These are phyloP conservation scores for Verticillium nonalfalfae DNA, from an alignment of 2,329 filamentous ascomycete genomes.

Conservation along the genomic window DNA sequence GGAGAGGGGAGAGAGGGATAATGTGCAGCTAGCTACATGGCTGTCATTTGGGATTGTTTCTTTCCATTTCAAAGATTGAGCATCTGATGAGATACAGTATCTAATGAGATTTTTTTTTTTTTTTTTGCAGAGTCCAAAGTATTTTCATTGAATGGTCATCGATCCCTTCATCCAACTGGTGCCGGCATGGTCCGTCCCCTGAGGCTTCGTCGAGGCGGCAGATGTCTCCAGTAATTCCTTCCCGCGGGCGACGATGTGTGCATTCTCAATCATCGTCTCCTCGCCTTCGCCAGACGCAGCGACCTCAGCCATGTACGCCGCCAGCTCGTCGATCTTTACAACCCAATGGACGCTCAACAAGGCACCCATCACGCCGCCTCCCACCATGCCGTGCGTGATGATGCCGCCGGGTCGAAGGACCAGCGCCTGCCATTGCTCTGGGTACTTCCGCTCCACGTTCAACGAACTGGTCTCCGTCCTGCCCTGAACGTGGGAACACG, in stretches of 20 bases:
- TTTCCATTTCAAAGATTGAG: too few relatives aligned
- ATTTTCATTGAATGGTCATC: too few relatives aligned
- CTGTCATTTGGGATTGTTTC: too few relatives aligned
- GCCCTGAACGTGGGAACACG: slow-evolving; percentile 8
- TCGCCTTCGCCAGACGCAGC: slow-evolving; percentile 13
- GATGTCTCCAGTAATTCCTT: slow-evolving; percentile 10
- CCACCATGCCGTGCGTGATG: not conserved
- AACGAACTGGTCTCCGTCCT: slow-evolving; percentile 11
- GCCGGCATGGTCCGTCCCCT: not conserved
- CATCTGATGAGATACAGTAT: too few relatives aligned
- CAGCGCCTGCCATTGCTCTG: not conserved
- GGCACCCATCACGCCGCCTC: slow-evolving; percentile 2
- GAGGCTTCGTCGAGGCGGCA: not conserved
- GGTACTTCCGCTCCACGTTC: not conserved
- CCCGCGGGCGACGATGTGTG: slow-evolving; percentile 13
- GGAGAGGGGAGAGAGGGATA: too few relatives aligned
- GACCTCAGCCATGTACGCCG: slow-evolving; percentile 17
- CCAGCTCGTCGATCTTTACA: slow-evolving; percentile 15
- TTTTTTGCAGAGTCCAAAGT: too few relatives aligned
- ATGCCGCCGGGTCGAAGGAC: not conserved
- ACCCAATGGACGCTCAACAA: slow-evolving; percentile 14
- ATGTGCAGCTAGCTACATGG: too few relatives aligned
- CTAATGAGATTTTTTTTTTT: too few relatives aligned
- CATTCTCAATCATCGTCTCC: slow-evolving; percentile 13
- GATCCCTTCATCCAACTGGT: not conserved